Base-by-base conservation (phyloP, 352 stramenopile species). In the Blastocystis sp. region DNA sequence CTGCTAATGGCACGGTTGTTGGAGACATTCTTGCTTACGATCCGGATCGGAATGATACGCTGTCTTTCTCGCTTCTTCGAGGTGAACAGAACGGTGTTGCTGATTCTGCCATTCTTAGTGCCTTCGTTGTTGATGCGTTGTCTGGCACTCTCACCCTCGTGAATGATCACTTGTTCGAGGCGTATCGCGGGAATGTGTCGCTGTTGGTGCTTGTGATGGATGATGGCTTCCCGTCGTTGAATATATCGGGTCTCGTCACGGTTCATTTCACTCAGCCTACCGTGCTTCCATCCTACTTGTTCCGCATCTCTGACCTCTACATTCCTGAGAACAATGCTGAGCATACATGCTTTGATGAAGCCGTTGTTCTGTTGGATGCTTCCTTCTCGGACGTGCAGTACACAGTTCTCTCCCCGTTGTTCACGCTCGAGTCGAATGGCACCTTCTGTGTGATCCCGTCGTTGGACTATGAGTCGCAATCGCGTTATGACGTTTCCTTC, bases 41-140 rank as follows among this genome's bases (percentile, higher is more conserved):
- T 77, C 38, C 43, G n/a, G 66, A 77, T 54, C 17, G 60, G 34
- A 54, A 77, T 60, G 38, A 77, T 7, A 21, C n/a, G 3, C 40
- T 77, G 4, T 14, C 19, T 54, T 77, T 61, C 34, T 77, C 66
- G 17, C 54, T 77, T 59, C 66, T 77, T 60, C 9, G 66, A 77
- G 66, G 60, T 34, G 66, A 77, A 3, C 40, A 10, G 4, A 40
- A 10, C 6, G 40, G n/a, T 17, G 3, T 0, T 17, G 11, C n/a
- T 17, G 40, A 34, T 57, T 43, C 9, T 2, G 7, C 43, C 24
- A 77, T 42, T 59, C 21, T 17, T 54, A 9, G 19, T 77, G n/a
- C 28, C 66, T 77, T 77, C 19, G 45, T 19, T 77, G 45, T 77
- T 19, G 19, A 77, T 77, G 19, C 9, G 4, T 3, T 24, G 19